Conservation (phyloP, 306 rosid genomes). For the Prinsepia uniflora region DNA sequence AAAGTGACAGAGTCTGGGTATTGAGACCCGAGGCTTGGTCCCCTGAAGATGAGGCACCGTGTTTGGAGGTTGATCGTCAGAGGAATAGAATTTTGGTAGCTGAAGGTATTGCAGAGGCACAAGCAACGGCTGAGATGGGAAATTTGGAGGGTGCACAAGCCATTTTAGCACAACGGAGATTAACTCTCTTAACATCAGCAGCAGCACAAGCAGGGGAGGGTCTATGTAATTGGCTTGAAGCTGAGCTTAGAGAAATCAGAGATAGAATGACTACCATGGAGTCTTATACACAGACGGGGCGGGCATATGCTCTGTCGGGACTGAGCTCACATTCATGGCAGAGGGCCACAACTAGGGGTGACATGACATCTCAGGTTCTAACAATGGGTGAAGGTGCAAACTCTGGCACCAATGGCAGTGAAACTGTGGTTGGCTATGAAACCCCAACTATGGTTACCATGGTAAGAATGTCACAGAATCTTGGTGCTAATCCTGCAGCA, state of each 20-base stretch:
- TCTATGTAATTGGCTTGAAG: slow-evolving; percentile 1
- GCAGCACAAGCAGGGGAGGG: slow-evolving; percentile 20
- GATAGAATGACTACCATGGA: slow-evolving; percentile 10
- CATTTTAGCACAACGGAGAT: slow-evolving; percentile 4
- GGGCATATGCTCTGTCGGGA: background rate
- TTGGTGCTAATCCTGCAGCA: background rate
- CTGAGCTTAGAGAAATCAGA: slow-evolving; percentile 17
- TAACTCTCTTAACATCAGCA: background rate
- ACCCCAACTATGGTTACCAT: slow-evolving; percentile 3
- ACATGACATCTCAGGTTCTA: background rate
- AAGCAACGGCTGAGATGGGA: slow-evolving; percentile 5
- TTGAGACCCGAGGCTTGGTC: slow-evolving; percentile 10
- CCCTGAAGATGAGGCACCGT: slow-evolving; percentile 4
- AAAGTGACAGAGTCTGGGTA: background rate
- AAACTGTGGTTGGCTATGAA: background rate
- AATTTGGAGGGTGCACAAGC: slow-evolving; percentile 14
- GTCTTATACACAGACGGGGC: background rate
- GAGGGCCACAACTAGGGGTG: slow-evolving; percentile 13
- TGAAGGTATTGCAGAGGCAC: slow-evolving; percentile 14
- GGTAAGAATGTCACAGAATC: slow-evolving; percentile 7
- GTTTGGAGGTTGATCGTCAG: slow-evolving; percentile 16
- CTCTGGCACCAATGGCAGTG: background rate
- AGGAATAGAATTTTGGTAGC: slow-evolving; percentile 12
- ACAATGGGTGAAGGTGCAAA: background rate
- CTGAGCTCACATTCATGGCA: slow-evolving; percentile 9